phyloP scores from a whole-genome alignment of 2,329 filamentous ascomycete genomes.

The Colletotrichum paranaense region DNA sequence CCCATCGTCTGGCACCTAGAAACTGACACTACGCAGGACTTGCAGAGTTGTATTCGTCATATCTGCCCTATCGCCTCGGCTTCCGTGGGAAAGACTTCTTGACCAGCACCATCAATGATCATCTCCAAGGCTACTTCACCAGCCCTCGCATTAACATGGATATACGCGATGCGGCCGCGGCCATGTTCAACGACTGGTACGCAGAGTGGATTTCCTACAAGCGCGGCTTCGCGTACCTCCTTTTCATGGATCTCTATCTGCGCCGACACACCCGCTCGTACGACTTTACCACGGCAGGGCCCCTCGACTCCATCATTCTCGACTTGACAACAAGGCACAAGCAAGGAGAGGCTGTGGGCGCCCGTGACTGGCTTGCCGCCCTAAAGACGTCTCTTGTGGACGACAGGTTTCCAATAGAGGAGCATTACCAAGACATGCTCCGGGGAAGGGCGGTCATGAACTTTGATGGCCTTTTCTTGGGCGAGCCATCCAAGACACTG shows the following conservation, averaged over 20 bases:
- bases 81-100: constrained; percentile 30
- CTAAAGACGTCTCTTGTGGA: not conserved
- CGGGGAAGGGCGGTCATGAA: constrained; percentile 3
- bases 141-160: constrained; percentile 25
- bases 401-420: not conserved
- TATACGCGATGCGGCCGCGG: constrained; percentile 19
- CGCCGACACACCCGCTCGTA: not conserved
- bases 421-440: constrained; percentile 14
- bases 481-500: not conserved
- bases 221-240: constrained; percentile 14
- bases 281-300: not conserved
- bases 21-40: constrained; percentile 8
- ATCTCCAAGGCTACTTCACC: constrained; percentile 30
- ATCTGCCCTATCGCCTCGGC: constrained; percentile 34
- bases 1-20: not conserved
- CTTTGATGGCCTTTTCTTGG: constrained; percentile 7
- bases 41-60: constrained; percentile 29
- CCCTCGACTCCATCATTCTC: constrained; percentile 1
- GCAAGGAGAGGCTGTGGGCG: not conserved
- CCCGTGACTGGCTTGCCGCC: not conserved
- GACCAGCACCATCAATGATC: constrained; percentile 19
- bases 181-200: constrained; percentile 34
- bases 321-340: not conserved
- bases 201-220: constrained; percentile 31
- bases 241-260: constrained; percentile 16